Base-by-base conservation (phyloP, 768 basidiomycete genomes). In the Boletellus sp. region DNA sequence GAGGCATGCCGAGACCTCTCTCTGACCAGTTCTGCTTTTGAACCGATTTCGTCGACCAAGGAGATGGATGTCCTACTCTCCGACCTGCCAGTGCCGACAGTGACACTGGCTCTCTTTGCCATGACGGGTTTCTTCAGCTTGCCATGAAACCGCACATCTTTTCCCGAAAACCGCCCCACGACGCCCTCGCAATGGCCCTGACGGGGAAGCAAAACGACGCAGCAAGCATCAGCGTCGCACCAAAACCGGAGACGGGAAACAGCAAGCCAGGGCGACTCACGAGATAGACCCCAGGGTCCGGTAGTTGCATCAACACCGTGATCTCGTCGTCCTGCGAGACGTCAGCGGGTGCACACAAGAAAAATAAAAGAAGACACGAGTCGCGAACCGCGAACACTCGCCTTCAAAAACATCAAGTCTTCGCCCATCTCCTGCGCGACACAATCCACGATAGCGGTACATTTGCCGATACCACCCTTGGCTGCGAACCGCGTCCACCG, bases 171-270 rank as follows among this genome's bases (percentile, higher is more conserved):
- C 6, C 81, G 76, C 10, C 90, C 90, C 3, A 93, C 86, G 45
- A 93, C 87, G 45, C 85, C 90, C 70, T 94, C 90, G 61, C 90
- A 94, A 56, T 84, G 87, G 4, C 91, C 90, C 89, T 90, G 13
- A 11, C 9, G 19, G 8, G 19, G 12, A 4, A 10, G 24, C 19
- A 24, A 24, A 5, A 31, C 3, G 26, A 26, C n/a, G 10, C 23
- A 35, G 57, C 22, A 53, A n/a, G 60, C 11, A 8, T 11, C 22
- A 24, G 35, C 15, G 9, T 28, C 28, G 28, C 28, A 11, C 28
- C 28, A 28, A 28, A 26, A 26, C 26, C 26, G 26, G 26, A 6
- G 37, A 39, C 22, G 20, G 20, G 28, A 28, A 36, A 7, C 6
- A 6, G 20, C 24, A 24, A 41, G 40, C 48, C 24, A 36, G 36